These are phyloP conservation scores for Tulasnella sp. DNA, from an alignment of 768 basidiomycete genomes.

Conservation along the genomic window DNA sequence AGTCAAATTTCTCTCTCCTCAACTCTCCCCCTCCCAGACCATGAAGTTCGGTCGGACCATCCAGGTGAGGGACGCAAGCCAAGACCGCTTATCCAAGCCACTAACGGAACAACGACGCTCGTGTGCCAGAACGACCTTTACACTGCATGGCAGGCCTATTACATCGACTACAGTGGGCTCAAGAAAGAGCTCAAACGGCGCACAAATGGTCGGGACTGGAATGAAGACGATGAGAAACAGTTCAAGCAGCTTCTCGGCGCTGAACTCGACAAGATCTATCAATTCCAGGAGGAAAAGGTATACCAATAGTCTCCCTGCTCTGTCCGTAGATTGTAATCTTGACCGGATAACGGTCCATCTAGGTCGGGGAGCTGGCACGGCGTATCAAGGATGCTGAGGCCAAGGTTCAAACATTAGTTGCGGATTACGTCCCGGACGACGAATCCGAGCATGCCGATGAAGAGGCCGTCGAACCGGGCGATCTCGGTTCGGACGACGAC, in stretches of 20 bases:
- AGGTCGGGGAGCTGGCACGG: slow-evolving; percentile 20
- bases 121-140: slow-evolving; percentile 16
- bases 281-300: slow-evolving; percentile 21
- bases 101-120: background rate
- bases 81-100: background rate
- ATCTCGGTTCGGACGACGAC: slow-evolving; percentile 30
- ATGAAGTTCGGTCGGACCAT: slow-evolving; percentile 24
- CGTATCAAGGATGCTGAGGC: slow-evolving; percentile 22
- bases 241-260: slow-evolving; percentile 19
- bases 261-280: slow-evolving; percentile 22
- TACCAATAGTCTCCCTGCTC: background rate
- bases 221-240: slow-evolving; percentile 14
- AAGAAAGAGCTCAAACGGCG: slow-evolving; percentile 20
- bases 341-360: background rate
- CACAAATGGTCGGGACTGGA: slow-evolving; percentile 13
- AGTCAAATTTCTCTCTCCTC: background rate
- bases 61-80: slow-evolving; percentile 6
- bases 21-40: background rate
- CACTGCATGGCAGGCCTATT: slow-evolving; percentile 21
- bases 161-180: slow-evolving; percentile 22
- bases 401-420: slow-evolving; percentile 19
- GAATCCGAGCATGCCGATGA: slow-evolving; percentile 20
- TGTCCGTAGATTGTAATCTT: background rate
- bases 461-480: slow-evolving; percentile 21
- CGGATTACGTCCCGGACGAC: slow-evolving; percentile 18